Conservation (phyloP, 495 filamentous ascomycete species). For the Penicillium longicatenatum region DNA sequence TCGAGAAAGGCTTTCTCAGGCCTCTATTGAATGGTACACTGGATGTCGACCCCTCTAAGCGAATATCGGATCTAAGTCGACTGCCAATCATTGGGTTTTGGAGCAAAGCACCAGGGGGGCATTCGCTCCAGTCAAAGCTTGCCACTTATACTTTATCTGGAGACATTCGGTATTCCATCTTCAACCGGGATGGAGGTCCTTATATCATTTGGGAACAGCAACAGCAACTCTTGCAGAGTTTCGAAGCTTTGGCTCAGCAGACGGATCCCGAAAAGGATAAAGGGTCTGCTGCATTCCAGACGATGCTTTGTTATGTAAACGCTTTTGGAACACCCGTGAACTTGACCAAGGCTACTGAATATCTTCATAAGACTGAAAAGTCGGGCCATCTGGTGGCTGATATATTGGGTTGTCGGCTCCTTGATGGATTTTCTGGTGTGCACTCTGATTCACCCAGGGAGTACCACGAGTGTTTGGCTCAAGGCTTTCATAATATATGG, state of each 20-base stretch:
- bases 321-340: conserved; percentile 27
- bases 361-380: conserved; percentile 23
- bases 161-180: conserved; percentile 25
- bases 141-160: conserved; percentile 26
- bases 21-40: conserved; percentile 25
- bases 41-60: conserved; percentile 22
- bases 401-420: conserved; percentile 7
- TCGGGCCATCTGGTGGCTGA: conserved; percentile 5
- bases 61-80: conserved; percentile 24
- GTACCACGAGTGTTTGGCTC: conserved; percentile 10
- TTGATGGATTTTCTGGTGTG: conserved; percentile 6
- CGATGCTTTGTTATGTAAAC: conserved; percentile 26
- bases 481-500: background rate
- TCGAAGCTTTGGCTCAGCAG: conserved; percentile 16
- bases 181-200: conserved; percentile 17
- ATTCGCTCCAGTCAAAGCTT: conserved; percentile 27
- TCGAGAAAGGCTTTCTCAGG: conserved; percentile 24
- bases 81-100: conserved; percentile 30
- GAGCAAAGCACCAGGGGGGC: conserved; percentile 21
- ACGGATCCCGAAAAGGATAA: conserved; percentile 13
- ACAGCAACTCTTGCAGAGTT: conserved; percentile 25
- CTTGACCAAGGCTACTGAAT: conserved; percentile 16
- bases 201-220: conserved; percentile 36
- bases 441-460: background rate
- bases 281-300: conserved; percentile 26